Base-by-base conservation (phyloP, 163 green algal species). In the Botryococcus braunii region DNA sequence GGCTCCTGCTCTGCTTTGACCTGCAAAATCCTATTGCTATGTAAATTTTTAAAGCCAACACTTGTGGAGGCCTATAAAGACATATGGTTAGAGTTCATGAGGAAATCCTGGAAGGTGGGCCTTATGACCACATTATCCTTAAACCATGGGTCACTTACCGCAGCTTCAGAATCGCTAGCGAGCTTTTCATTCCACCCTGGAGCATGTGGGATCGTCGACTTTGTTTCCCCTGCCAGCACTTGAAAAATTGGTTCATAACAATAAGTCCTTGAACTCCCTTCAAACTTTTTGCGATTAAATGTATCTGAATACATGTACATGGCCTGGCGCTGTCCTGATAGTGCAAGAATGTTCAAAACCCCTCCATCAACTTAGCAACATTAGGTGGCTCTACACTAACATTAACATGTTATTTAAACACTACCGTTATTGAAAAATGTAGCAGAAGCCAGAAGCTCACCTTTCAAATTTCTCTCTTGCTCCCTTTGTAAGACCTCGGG, bases 121-220 rank as follows among this genome's bases (percentile, higher is more conserved):
- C n/a, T n/a, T n/a, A n/a, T n/a, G n/a, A n/a, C n/a, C n/a, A n/a
- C n/a, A n/a, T n/a, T n/a, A n/a, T n/a, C n/a, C n/a, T n/a, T n/a
- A n/a, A n/a, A n/a, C n/a, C n/a, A n/a, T n/a, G n/a, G n/a, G n/a
- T n/a, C 43, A 64, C 59, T 36, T 25, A 66, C 59, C 36, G 35
- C 59, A 9, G 59, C 59, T 49, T 66, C 59, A 5, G 59, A 66
- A 25, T 66, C 59, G 11, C 37, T 46, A 11, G 59, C 59, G 37
- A 66, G 35, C 36, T 66, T 66, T 34, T 66, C 59, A n/a, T 48
- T 66, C 59, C 59, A 66, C 23, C 59, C 59, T 50, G 34, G 27
- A 36, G 36, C 59, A 13, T 61, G 9, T 7, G 17, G 32, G 50
- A 61, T 38, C 34, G 17, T 61, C n/a, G 11, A 11, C 34, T 11